Conservation (phyloP, 2,329 filamentous ascomycete species). For the Exserohilum rostratum region DNA sequence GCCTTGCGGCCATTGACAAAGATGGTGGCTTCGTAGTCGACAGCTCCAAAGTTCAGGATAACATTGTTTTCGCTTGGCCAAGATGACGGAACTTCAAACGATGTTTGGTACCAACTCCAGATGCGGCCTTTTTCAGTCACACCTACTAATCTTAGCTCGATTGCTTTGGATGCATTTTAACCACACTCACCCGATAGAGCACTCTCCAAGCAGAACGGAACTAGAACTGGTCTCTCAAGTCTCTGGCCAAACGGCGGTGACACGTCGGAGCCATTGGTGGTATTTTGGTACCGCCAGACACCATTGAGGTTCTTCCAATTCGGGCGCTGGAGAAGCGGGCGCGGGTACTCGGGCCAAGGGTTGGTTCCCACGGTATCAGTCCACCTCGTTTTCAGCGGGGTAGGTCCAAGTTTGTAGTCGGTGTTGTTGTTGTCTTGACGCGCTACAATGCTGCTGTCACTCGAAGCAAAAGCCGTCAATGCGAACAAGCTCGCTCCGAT, state of each 20-base stretch:
- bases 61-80: conserved; percentile 55
- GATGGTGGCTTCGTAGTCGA: conserved; percentile 64
- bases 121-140: conserved; percentile 48
- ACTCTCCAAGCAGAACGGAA: conserved; percentile 62
- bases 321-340: conserved; percentile 61
- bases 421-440: conserved; percentile 41
- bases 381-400: conserved; percentile 54
- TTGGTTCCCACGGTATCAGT: conserved; percentile 59
- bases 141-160: conserved; percentile 49
- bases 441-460: conserved; percentile 8
- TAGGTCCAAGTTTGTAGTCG: conserved; percentile 37
- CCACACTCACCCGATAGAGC: conserved; percentile 54
- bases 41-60: conserved; percentile 64
- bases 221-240: conserved; percentile 54
- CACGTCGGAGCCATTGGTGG: conserved; percentile 48
- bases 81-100: conserved; percentile 56
- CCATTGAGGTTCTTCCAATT: conserved; percentile 64
- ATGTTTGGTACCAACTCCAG: conserved; percentile 58
- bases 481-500: conserved; percentile 21
- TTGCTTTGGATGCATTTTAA: conserved; percentile 36
- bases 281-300: conserved; percentile 61
- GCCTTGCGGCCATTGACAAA: conserved; percentile 63
- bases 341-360: conserved; percentile 65
- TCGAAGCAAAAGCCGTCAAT: conserved; percentile 15
- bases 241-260: conserved; percentile 54